These are phyloP conservation scores for Diaporthe citri DNA, from an alignment of 2,329 filamentous ascomycete species.

Conservation along the genomic window DNA sequence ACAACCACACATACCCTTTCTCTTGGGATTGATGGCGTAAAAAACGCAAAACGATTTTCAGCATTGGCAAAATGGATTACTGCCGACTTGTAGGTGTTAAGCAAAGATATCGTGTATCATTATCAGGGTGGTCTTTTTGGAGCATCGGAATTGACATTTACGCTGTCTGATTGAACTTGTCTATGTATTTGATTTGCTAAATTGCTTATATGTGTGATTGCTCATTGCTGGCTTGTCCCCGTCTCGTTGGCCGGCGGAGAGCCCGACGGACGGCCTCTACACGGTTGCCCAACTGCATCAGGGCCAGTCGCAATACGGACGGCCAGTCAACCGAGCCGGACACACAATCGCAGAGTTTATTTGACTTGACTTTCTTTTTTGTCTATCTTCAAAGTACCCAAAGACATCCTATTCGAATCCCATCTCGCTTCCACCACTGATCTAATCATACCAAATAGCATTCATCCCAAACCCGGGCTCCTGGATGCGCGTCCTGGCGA, in stretches of 20 bases:
- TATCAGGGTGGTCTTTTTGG: constrained; percentile 30
- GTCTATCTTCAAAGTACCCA: background rate
- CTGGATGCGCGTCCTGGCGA: constrained; percentile 81
- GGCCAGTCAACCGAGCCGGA: background rate
- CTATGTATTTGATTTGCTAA: background rate
- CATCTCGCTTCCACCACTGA: too few relatives aligned
- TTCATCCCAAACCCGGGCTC: constrained; percentile 97
- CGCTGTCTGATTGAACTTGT: background rate
- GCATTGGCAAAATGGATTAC: constrained; percentile 25
- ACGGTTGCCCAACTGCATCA: background rate
- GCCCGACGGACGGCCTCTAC: background rate
- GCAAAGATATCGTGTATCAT: constrained; percentile 32
- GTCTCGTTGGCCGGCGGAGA: background rate
- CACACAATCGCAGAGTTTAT: background rate
- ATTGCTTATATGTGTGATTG: background rate
- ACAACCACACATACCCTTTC: background rate
- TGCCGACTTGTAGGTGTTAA: constrained; percentile 26
- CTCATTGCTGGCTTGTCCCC: background rate
- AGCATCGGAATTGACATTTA: constrained; percentile 36
- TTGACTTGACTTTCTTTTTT: background rate
- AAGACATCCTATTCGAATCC: too few relatives aligned
- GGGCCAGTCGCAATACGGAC: background rate
- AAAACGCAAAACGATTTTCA: background rate
- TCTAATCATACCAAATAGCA: constrained; percentile 90
- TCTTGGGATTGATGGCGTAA: background rate